These are phyloP conservation scores for Trichomonascaceae sp. DNA, from an alignment of 1,139 yeast species.

Conservation along the genomic window DNA sequence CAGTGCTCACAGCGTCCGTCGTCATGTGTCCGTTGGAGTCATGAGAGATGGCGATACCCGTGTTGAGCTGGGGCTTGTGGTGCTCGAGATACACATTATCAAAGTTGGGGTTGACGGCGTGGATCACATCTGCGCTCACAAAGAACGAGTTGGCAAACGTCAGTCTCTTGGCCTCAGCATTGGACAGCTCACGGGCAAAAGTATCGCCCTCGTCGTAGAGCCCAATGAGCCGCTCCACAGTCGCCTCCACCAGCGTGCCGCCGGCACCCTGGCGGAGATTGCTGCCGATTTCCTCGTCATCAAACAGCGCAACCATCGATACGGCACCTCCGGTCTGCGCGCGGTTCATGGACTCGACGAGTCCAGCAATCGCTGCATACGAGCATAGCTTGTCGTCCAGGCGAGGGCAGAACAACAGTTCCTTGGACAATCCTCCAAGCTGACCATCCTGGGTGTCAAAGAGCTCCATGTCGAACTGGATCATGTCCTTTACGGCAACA, in stretches of 20 bases:
- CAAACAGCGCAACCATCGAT: constrained; percentile 66
- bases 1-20: constrained; percentile 59
- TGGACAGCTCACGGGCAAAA: too few species aligned
- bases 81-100: constrained; percentile 48
- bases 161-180: constrained; percentile 23
- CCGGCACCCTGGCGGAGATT: constrained; percentile 90
- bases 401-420: constrained; percentile 83
- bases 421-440: constrained; percentile 80
- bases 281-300: constrained; percentile 91
- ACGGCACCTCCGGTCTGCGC: constrained; percentile 41
- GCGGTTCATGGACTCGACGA: constrained; percentile 33
- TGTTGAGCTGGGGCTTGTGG: constrained; percentile 69
- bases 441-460: constrained; percentile 76
- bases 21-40: constrained; percentile 77
- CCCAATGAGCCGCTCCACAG: constrained; percentile 52
- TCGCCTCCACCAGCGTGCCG: constrained; percentile 70
- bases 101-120: constrained; percentile 91
- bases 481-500: constrained; percentile 44
- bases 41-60: constrained; percentile 54
- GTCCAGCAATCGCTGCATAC: constrained; percentile 61
- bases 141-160: constrained; percentile 58
- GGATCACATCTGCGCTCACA: constrained; percentile 87
- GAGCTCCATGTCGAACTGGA: constrained; percentile 75
- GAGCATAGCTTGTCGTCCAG: constrained; percentile 88
- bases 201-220: constrained; percentile 33